Evolutionary conservation across 2,329 filamentous ascomycete species (phyloP).

Genomic region (Lecanoromycetidae sp.): DNA sequence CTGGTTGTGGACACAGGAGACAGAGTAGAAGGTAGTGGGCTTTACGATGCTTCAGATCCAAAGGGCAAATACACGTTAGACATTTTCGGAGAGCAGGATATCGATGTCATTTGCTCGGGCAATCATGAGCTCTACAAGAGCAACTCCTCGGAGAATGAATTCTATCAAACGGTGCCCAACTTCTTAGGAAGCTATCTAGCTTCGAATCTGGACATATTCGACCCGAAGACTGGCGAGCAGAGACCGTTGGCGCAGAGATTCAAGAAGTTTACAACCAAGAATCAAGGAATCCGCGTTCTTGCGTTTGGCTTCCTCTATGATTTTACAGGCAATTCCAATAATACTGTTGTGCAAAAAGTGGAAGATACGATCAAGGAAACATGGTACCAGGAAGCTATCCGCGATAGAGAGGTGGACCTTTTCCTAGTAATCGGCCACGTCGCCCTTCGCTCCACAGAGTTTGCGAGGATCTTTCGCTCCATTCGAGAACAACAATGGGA

Average conservation of each 20-base stretch:
- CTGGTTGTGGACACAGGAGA: slow-evolving; percentile 95
- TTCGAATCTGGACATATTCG: slow-evolving; percentile 82
- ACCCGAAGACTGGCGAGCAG: slow-evolving; percentile 56
- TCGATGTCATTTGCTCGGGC: slow-evolving; percentile 76
- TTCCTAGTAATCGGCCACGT: slow-evolving; percentile 83
- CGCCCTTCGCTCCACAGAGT: slow-evolving; percentile 68
- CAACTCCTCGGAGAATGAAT: slow-evolving; percentile 66
- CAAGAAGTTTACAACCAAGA: slow-evolving; percentile 83
- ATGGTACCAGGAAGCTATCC: slow-evolving; percentile 81
- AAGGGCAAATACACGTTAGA: slow-evolving; percentile 83
- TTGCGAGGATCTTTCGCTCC: slow-evolving; percentile 61
- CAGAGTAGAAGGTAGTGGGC: slow-evolving; percentile 81
- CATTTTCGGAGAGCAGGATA: slow-evolving; percentile 67
- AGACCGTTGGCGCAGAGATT: slow-evolving; percentile 71
- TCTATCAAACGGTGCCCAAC: slow-evolving; percentile 66
- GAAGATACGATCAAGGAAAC: slow-evolving; percentile 66
- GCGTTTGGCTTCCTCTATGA: slow-evolving; percentile 94
- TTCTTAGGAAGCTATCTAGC: slow-evolving; percentile 73
- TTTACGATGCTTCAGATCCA: slow-evolving; percentile 80
- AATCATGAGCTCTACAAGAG: slow-evolving; percentile 91
- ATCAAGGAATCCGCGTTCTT: slow-evolving; percentile 69
- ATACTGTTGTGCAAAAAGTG: slow-evolving; percentile 71
- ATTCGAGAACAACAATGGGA: slow-evolving; percentile 67
- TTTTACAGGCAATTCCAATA: slow-evolving; percentile 82
- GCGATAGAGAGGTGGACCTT: slow-evolving; percentile 66